phyloP scores from a whole-genome alignment of 2,329 filamentous ascomycete species.

The Colletotrichum falcatum region DNA sequence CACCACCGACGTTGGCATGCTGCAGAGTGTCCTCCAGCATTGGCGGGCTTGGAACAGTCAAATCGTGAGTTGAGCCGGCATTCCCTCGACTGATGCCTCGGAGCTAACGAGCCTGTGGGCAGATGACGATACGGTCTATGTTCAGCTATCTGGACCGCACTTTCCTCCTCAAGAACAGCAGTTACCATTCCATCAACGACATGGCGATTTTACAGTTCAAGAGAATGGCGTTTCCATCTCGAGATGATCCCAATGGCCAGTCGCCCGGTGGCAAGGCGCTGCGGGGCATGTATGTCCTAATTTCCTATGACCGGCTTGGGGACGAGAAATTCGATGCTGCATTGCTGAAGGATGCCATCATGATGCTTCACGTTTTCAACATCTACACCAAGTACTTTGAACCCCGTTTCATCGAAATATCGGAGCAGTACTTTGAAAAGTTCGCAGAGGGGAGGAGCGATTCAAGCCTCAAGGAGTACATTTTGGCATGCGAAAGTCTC shows the following conservation, averaged over 20 bases:
- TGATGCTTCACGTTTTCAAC: constrained; percentile 86
- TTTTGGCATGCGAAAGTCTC: constrained; percentile 75
- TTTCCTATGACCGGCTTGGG: constrained; percentile 76
- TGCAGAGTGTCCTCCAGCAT: constrained; percentile 65
- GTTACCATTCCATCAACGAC: constrained; percentile 80
- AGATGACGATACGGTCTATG: constrained; percentile 84
- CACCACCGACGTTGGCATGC: constrained; percentile 69
- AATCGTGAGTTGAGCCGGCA: constrained; percentile 65
- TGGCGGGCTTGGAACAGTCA: constrained; percentile 87
- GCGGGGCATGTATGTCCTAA: constrained; percentile 78
- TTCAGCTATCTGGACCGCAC: constrained; percentile 96
- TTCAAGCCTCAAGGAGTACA: constrained; percentile 79
- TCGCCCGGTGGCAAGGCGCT: constrained; percentile 55
- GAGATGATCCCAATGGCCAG: constrained; percentile 34
- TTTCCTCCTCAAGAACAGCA: constrained; percentile 81
- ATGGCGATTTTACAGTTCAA: constrained; percentile 84
- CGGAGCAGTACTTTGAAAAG: constrained; percentile 73
- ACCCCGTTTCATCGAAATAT: constrained; percentile 75
- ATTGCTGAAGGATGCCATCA: constrained; percentile 80
- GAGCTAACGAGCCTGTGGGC: constrained; percentile 20
- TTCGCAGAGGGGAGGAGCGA: constrained; percentile 77
- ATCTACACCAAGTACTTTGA: constrained; percentile 87
- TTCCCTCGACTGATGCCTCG: constrained; percentile 37
- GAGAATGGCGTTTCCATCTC: constrained; percentile 61
- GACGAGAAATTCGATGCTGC: constrained; percentile 67